Base-by-base conservation (phyloP, 2,329 filamentous ascomycete species). In the Fusarium multiceps region DNA sequence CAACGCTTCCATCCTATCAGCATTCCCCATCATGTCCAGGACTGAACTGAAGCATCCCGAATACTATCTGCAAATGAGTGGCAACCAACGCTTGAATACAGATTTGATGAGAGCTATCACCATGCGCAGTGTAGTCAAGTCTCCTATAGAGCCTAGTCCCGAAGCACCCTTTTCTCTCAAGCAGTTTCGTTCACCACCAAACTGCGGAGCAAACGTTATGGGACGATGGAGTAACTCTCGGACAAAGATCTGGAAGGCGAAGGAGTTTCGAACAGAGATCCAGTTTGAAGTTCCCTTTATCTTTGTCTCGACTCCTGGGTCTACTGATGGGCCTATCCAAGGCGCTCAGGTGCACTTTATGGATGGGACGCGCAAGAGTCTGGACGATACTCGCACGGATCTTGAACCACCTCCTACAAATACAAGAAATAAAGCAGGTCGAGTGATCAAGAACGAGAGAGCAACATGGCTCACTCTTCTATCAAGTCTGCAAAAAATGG, bases 1-100 rank as follows among this genome's bases (percentile, higher is more conserved):
- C 10, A 45, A 65, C 8, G 50, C 63, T 2, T 66, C 63, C 7
- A 66, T 66, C n/a, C 21, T 66, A 1, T 48, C 61, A 7, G 47
- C 62, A 4, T 66, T 66, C 21, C 63, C 63, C 0, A 66, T 66
- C 37, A 66, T 66, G 63, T 66, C 42, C 13, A 60, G 63, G 6
- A 49, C 55, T 0, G 63, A 66, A 14, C 55, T 66, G 2, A 63
- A 55, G 9, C 55, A 66, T 18, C 63, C 63, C 1, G 63, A 66
- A 16, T 66, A 60, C 20, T 66, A 66, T 9, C 57, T 25, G 1
- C 47, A 66, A 1, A 66, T 66, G 55, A 48, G 42, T 7, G 55
- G 47, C 1, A 61, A 48, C 2, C 61, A 66, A 4, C 47, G 47
- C 13, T 45, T 66, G 42, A 55, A 61, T 0, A 32, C 32, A 45